phyloP scores from a whole-genome alignment of 306 rosid species.

The Phaseolus lunatus region DNA sequence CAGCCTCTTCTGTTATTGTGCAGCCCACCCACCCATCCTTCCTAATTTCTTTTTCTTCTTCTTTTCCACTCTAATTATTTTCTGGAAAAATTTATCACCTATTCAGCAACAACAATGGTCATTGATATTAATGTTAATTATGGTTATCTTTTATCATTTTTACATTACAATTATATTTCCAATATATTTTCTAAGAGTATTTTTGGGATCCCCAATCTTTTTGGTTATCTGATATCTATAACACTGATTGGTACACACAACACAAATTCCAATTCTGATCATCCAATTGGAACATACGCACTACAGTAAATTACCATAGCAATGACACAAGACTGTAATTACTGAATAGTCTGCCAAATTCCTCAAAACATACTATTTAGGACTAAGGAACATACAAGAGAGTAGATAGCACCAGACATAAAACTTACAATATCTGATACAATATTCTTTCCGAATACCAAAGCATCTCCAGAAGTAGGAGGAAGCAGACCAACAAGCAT shows the following conservation, averaged over 20 bases:
- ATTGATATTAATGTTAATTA: too few relatives aligned
- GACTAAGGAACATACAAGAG: slow-evolving; percentile 2
- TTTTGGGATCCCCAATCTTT: too few relatives aligned
- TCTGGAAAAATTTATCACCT: too few relatives aligned
- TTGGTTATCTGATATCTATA: too few relatives aligned
- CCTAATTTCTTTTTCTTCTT: too few relatives aligned
- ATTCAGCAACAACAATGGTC: too few relatives aligned
- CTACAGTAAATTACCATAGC: slow-evolving; percentile 11
- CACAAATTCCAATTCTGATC: neutral
- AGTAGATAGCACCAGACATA: slow-evolving; percentile 39
- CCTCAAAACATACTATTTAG: neutral
- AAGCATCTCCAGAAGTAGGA: slow-evolving; percentile 96
- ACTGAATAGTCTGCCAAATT: neutral
- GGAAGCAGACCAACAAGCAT: slow-evolving; percentile 97
- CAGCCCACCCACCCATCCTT: too few relatives aligned
- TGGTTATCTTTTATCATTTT: too few relatives aligned
- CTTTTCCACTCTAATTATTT: too few relatives aligned
- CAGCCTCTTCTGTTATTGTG: too few relatives aligned
- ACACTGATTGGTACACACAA: neutral
- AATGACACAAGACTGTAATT: slow-evolving; percentile 21
- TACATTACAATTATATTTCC: too few relatives aligned
- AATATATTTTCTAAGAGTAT: too few relatives aligned
- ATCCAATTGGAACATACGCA: neutral
- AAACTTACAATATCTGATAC: slow-evolving; percentile 73
- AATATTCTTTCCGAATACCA: slow-evolving; percentile 87